These are phyloP conservation scores for Ascocoryne sarcoides DNA, from an alignment of 2,329 filamentous ascomycete genomes.

Conservation along the genomic window DNA sequence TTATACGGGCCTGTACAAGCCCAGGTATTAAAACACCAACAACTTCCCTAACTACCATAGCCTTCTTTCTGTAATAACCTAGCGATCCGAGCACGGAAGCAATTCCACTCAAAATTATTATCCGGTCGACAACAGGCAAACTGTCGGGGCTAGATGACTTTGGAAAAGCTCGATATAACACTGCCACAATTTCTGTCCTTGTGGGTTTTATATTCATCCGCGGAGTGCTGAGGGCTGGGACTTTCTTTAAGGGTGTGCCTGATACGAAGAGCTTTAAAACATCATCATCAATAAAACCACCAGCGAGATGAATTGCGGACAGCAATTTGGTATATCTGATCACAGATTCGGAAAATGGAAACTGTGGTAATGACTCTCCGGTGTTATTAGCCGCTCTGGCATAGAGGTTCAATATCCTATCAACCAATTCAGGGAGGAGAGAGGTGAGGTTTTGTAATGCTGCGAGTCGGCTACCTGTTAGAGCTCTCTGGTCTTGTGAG, in stretches of 20 bases:
- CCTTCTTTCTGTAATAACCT: constrained; percentile 80
- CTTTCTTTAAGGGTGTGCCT: constrained; percentile 46
- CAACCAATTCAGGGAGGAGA: constrained; percentile 64
- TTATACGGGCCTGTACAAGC: constrained; percentile 80
- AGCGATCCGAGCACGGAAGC: constrained; percentile 75
- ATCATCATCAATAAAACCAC: constrained; percentile 51
- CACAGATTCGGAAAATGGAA: constrained; percentile 63
- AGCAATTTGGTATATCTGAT: constrained; percentile 66
- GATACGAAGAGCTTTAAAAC: constrained; percentile 58
- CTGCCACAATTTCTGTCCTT: constrained; percentile 54
- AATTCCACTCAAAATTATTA: constrained; percentile 75
- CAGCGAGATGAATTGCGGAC: constrained; percentile 55
- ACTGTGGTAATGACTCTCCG: constrained; percentile 60
- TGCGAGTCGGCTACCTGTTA: constrained; percentile 23
- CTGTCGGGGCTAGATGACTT: constrained; percentile 52
- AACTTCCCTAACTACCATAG: constrained; percentile 79
- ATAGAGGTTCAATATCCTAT: constrained; percentile 67
- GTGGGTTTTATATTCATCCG: constrained; percentile 47
- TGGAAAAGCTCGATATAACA: constrained; percentile 63
- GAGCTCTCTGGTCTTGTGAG: constrained; percentile 26
- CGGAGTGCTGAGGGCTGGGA: constrained; percentile 38
- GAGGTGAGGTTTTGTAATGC: constrained; percentile 43
- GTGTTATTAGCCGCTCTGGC: constrained; percentile 52
- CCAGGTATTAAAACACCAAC: constrained; percentile 75
- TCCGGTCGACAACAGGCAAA: constrained; percentile 65